A percentile compares a stretch with the other conserved stretches of the same genome.
Conservation (phyloP, 2,329 filamentous ascomycete genomes). For the Nemania serpens region DNA sequence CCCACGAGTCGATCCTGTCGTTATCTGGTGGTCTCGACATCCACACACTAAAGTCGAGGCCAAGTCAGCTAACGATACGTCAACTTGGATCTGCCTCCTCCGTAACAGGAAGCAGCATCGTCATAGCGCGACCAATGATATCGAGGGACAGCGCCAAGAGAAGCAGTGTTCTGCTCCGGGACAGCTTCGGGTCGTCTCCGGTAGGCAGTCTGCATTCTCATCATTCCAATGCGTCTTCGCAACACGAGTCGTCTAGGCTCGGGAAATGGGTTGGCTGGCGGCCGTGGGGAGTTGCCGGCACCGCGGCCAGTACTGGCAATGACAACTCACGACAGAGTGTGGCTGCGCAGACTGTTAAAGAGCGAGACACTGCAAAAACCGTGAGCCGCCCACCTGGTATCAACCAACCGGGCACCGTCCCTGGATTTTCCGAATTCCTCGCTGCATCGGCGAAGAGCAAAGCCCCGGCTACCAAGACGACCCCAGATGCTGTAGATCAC, state of each 20-base stretch:
- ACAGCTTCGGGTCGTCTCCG: conserved; percentile 46
- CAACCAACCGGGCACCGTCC: conserved; percentile 76
- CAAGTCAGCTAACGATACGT: conserved; percentile 71
- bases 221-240: conserved; percentile 37
- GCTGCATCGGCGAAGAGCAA: conserved; percentile 54
- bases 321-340: conserved; percentile 7
- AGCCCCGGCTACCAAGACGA: conserved; percentile 60
- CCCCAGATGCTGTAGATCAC: conserved; percentile 61
- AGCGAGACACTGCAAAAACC: conserved; percentile 38
- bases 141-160: conserved; percentile 51
- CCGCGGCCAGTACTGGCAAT: neutral
- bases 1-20: conserved; percentile 89
- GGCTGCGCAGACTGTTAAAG: conserved; percentile 39
- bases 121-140: conserved; percentile 63
- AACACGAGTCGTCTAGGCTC: conserved; percentile 38
- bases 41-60: conserved; percentile 75
- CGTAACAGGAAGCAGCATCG: conserved; percentile 62
- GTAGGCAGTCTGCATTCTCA: conserved; percentile 43
- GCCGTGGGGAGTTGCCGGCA: conserved; percentile 36
- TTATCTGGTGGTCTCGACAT: conserved; percentile 88
- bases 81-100: conserved; percentile 58
- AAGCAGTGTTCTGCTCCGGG: conserved; percentile 63
- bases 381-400: conserved; percentile 69
- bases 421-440: conserved; percentile 68
- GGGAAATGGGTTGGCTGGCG: conserved; percentile 54